Conservation (phyloP, 306 rosid species). For the Vachellia pachyceras region DNA sequence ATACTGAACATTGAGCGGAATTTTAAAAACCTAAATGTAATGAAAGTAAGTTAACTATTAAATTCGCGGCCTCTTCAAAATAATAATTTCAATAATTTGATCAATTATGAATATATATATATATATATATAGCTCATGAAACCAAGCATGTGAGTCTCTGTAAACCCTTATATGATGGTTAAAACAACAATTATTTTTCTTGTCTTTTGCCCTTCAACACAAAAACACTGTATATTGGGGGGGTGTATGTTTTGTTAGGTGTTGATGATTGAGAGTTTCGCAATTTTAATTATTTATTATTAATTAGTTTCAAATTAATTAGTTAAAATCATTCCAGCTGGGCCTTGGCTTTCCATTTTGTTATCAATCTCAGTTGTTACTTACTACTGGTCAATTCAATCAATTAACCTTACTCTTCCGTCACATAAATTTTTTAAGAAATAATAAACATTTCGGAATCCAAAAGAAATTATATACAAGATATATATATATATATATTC, state of each 20-base stretch:
- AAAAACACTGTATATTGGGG: not conserved
- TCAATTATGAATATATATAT: not conserved
- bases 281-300: not conserved
- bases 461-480: not conserved
- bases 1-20: not conserved
- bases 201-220: constrained; percentile 33
- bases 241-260: not conserved
- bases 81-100: not conserved
- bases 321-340: not conserved
- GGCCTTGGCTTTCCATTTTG: constrained; percentile 7
- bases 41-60: not conserved
- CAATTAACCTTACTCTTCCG: constrained; percentile 19
- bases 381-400: constrained; percentile 29
- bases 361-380: not conserved
- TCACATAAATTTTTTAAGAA: not conserved
- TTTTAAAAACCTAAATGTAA: not conserved
- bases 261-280: not conserved
- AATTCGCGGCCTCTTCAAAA: not conserved
- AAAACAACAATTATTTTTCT: constrained; percentile 1
- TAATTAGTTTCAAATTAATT: not conserved
- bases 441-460: not conserved
- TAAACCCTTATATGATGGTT: constrained; percentile 23
- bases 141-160: constrained; percentile 36
- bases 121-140: not conserved
- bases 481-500: not conserved